Percentiles rank a stretch among this genome's conserved stretches.
These are phyloP conservation scores for Solanum clarkiae DNA, from an alignment of 257 asterid species.

Conservation along the genomic window DNA sequence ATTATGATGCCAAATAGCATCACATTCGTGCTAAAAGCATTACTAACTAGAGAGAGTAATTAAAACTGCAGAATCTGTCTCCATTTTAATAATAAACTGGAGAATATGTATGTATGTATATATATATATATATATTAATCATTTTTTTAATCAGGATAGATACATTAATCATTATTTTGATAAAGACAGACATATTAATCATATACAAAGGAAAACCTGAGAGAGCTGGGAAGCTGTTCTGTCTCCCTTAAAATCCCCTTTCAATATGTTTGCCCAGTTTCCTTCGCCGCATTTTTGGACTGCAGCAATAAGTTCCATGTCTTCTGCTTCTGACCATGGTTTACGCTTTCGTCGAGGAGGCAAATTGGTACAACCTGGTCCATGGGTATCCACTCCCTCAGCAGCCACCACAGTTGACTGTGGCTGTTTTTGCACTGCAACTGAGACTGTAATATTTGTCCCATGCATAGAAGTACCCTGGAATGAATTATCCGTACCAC, in stretches of 20 bases:
- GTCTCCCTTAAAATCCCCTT: conserved; percentile 54
- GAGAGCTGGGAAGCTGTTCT: conserved; percentile 66
- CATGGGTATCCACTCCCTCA: conserved; percentile 47
- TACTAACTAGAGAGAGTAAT: neutral
- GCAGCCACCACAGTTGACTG: conserved; percentile 23
- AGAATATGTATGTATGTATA: too few relatives aligned
- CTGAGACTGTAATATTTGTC: conserved; percentile 52
- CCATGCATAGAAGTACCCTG: conserved; percentile 22
- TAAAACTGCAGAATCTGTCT: neutral
- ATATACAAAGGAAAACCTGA: conserved; percentile 32
- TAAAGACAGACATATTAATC: neutral
- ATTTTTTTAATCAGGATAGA: neutral
- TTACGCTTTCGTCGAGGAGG: conserved; percentile 45
- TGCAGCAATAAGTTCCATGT: conserved; percentile 59
- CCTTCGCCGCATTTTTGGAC: conserved; percentile 61
- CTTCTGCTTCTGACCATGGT: conserved; percentile 64
- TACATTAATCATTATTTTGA: neutral
- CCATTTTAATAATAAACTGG: neutral
- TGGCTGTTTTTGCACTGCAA: conserved; percentile 51
- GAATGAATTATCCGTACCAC: conserved; percentile 31
- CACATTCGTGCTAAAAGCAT: neutral
- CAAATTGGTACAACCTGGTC: conserved; percentile 20
- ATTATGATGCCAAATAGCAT: neutral
- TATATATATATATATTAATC: neutral
- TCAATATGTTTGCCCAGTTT: conserved; percentile 57